Evolutionary conservation across 371 early-diverging fungal species (phyloP), one percentile per base, ranked within the genome.

Genomic region (Fennellomyces sp.): DNA sequence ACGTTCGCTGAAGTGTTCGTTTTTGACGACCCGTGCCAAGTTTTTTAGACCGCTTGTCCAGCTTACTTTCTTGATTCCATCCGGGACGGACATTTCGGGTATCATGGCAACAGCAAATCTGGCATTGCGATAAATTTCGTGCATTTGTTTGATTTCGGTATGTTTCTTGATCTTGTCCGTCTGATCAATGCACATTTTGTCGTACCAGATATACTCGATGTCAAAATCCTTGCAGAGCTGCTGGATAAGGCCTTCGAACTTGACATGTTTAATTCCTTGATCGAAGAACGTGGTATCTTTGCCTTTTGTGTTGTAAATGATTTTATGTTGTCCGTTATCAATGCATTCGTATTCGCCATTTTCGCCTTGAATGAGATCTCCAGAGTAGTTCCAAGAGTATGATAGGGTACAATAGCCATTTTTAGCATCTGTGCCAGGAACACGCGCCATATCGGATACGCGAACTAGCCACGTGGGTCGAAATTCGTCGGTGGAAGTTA

Each of bases 171-270:
- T 25, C 45, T 45, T 45, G 45, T 45, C 23, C 10, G 17, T 45
- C 23, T 45, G 45, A 45, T 45, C 45, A 45, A 45, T 45, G 23
- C 45, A 45, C 45, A 45, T 45, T 25, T 45, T 45, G 45, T 45
- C 45, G n/a, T 45, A 45, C 45, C 45, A 45, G 19, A 45, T 45
- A 21, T 45, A 45, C 2, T 45, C 23, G 21, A 45, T 45, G 11
- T 45, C 21, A n/a, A 45, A 45, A 45, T 45, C 45, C 21, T 45
- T 45, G 21, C 45, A 45, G 4, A 45, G 12, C 23, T 45, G 45
- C 21, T 45, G 45, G 21, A 45, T 5, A 5, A 45, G 21, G 7
- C 23, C 23, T 23, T 45, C 45, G 45, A 45, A 45, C 23, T 45
- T 45, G 45, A 45, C 45, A 15, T 45, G n/a, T 5, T 45, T 4